These are phyloP conservation scores for Gliomastix tumulicola DNA, from an alignment of 2,329 filamentous ascomycete species.

Conservation along the genomic window DNA sequence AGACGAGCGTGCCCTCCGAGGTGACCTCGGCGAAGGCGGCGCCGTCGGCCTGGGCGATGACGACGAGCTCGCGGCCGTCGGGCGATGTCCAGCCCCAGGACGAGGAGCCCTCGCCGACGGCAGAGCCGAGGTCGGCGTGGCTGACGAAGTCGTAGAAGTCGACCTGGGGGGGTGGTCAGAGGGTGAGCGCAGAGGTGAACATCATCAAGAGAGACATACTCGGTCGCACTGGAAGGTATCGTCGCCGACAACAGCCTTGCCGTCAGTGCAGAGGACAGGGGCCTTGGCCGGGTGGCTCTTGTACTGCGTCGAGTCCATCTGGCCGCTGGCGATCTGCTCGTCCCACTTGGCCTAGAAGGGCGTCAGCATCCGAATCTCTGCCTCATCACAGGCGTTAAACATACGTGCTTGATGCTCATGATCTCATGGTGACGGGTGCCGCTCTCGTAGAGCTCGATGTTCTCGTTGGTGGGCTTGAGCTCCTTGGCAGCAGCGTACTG, in stretches of 20 bases:
- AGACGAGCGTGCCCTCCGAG: slow-evolving; percentile 28
- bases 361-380: not conserved
- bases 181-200: too few species aligned
- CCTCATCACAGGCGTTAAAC: not conserved
- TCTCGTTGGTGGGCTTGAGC: slow-evolving; percentile 1
- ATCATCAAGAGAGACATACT: too few species aligned
- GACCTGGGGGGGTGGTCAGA: slow-evolving; percentile 8
- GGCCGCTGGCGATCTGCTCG: not conserved
- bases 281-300: slow-evolving; percentile 1
- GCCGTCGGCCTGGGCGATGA: slow-evolving; percentile 34
- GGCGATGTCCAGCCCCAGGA: slow-evolving; percentile 30
- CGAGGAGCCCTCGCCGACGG: slow-evolving; percentile 18
- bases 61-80: slow-evolving; percentile 36
- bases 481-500: slow-evolving; percentile 2
- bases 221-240: slow-evolving; percentile 35
- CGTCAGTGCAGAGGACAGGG: slow-evolving; percentile 2
- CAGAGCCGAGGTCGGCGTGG: slow-evolving; percentile 37
- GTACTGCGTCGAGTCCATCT: slow-evolving; percentile 4
- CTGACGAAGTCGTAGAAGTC: slow-evolving; percentile 47
- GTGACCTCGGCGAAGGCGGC: slow-evolving; percentile 36
- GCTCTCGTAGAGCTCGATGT: slow-evolving; percentile 1
- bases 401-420: slow-evolving; percentile 3
- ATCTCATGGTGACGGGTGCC: slow-evolving; percentile 3
- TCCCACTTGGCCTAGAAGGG: slow-evolving; percentile 2
- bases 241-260: slow-evolving; percentile 27